Conservation (phyloP, 2,329 filamentous ascomycete genomes). For the Helminthosporium solani region DNA sequence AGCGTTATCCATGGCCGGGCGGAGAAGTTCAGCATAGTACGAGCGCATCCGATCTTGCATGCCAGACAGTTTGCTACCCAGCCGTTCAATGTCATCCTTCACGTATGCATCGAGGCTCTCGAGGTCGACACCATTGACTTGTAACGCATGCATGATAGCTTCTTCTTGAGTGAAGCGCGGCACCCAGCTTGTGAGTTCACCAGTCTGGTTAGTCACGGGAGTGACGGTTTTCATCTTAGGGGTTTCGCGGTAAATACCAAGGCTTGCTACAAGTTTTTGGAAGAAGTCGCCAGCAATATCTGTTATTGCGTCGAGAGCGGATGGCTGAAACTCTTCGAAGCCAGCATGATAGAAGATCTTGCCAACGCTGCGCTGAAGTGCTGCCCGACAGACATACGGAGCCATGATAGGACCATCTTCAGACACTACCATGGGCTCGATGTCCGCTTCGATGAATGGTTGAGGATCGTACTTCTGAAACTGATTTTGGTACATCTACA, state of each 20-base stretch:
- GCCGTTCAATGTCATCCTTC: constrained; percentile 88
- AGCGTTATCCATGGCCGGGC: constrained; percentile 77
- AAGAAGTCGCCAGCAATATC: constrained; percentile 91
- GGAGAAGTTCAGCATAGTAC: constrained; percentile 88
- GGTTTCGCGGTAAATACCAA: constrained; percentile 80
- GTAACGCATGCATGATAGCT: constrained; percentile 79
- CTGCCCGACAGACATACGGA: constrained; percentile 75
- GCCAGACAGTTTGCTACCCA: constrained; percentile 73
- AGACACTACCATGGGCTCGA: constrained; percentile 84
- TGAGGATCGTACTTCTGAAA: constrained; percentile 95
- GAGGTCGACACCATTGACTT: constrained; percentile 80
- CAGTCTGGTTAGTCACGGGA: constrained; percentile 25
- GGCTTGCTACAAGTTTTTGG: constrained; percentile 73
- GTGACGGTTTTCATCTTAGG: constrained; percentile 66
- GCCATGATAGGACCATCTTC: constrained; percentile 89
- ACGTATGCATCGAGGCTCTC: constrained; percentile 81
- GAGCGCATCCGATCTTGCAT: constrained; percentile 95
- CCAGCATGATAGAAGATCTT: constrained; percentile 96
- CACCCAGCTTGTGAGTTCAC: constrained; percentile 52
- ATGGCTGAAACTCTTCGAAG: constrained; percentile 96
- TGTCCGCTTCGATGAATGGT: constrained; percentile 82
- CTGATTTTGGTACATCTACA: constrained; percentile 91
- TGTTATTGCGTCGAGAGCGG: constrained; percentile 84
- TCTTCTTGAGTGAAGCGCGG: constrained; percentile 80
- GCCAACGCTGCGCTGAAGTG: constrained; percentile 84